Base-by-base conservation (phyloP, 208 protist genomes). In the Balamuthia mandrillaris region DNA sequence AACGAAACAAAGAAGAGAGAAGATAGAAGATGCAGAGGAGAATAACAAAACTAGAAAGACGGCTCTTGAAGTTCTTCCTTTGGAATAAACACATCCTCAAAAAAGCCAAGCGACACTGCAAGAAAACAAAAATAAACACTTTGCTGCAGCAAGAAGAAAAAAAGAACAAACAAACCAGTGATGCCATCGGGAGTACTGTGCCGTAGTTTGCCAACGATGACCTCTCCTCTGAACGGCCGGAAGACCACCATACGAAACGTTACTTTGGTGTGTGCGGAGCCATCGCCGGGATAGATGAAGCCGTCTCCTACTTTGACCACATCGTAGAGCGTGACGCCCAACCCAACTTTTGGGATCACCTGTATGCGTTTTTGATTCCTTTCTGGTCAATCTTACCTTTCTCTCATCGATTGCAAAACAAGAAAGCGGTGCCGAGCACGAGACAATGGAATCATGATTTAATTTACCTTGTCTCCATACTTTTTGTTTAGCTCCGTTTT, bases 61-160 rank as follows among this genome's bases (percentile, higher is more conserved):
- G 77, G 77, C 14, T 31, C 12, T 35, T 60, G 49, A 6, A 83
- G 58, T 1, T 83, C 77, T 12, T 5, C 24, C 10, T 18, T 29
- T 9, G 47, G 77, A 33, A 83, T 66, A 35, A 83, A 74, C 21
- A 83, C 77, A 33, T 83, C 77, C 77, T 83, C 77, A 35, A 68
- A 70, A 35, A 83, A 83, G 49, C 77, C 77, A 70, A 70, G 24
- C 18, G 18, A 70, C 24, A 39, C 61, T 49, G 31, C 21, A 70
- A n/a, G 18, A 56, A 56, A 56, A 18, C 18, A 56, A 56, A 56
- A 56, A 18, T n/a, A 56, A 56, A 56, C n/a, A 56, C n/a, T n/a
- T 56, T 70, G 31, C 24, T 16, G 61, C 18, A 39, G 61, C 18
- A 39, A 39, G 16, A 39, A 49, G 18, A 49, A 21, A 70, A 70